Evolutionary conservation across 495 filamentous ascomycete genomes (phyloP).

Genomic region (Talaromyces trachyspermus): DNA sequence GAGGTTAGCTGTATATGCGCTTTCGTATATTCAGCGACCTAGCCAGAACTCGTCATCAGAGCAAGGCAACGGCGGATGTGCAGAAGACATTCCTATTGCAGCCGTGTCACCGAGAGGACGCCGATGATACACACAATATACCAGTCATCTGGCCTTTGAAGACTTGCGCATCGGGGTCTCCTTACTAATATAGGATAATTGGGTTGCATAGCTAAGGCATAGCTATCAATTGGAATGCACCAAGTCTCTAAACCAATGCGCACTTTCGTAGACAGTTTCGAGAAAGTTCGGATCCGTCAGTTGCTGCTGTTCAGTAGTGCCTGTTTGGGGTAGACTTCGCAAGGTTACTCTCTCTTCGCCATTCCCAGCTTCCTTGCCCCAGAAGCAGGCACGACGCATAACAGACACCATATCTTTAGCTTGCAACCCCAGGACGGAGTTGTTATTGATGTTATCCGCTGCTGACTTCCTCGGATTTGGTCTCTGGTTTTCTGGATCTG

Average conservation of each 20-base stretch:
- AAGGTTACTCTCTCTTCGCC: constrained; percentile 23
- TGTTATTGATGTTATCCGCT: neutral
- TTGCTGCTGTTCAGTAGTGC: neutral
- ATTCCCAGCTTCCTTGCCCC: constrained; percentile 28
- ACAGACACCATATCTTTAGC: constrained; percentile 33
- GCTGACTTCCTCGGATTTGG: neutral
- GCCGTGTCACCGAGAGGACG: constrained; percentile 32
- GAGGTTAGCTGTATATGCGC: no score
- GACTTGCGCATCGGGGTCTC: constrained; percentile 39
- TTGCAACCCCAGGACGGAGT: constrained; percentile 24
- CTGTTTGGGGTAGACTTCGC: neutral
- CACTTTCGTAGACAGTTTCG: neutral
- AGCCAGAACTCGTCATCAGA: no score
- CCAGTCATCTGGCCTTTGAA: constrained; percentile 33
- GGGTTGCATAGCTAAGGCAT: constrained; percentile 22
- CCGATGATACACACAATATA: constrained; percentile 45
- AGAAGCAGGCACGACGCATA: constrained; percentile 36
- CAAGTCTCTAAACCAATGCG: neutral
- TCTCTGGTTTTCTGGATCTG: constrained; percentile 1
- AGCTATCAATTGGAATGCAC: neutral
- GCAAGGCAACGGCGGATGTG: no score
- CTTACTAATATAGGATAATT: constrained; percentile 39
- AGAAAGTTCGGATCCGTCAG: constrained; percentile 1
- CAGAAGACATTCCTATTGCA: no score
- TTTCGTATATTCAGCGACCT: no score